These are phyloP conservation scores for Caryopteris hybrid DNA, from an alignment of 305 asterid species.

Conservation along the genomic window DNA sequence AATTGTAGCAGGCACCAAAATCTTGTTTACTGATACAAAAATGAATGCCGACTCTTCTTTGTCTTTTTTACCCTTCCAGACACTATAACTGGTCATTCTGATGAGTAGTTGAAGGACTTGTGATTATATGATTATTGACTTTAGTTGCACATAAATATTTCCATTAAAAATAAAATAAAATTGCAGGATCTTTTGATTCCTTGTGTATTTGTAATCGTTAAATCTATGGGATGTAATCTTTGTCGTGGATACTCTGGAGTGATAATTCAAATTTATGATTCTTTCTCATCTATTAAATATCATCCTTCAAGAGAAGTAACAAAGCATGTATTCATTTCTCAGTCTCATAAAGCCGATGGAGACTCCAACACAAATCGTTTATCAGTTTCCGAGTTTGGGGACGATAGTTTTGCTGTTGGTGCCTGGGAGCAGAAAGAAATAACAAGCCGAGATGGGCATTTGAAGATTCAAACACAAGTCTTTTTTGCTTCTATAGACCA, in stretches of 20 bases:
- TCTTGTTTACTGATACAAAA: not conserved
- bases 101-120: constrained; percentile 4
- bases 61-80: not conserved
- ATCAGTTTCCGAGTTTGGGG: constrained; percentile 87
- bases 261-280: not conserved
- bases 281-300: not conserved
- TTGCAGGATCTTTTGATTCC: no score
- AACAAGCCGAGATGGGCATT: constrained; percentile 76
- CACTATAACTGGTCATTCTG: not conserved
- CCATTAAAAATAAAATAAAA: not conserved
- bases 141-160: not conserved
- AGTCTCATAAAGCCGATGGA: constrained; percentile 71
- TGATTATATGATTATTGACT: not conserved
- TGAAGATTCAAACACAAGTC: constrained; percentile 71
- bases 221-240: not conserved
- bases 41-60: not conserved
- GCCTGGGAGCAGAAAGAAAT: constrained; percentile 87
- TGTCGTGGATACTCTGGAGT: not conserved
- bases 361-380: constrained; percentile 48
- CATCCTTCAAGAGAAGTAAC: constrained; percentile 12
- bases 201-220: not conserved
- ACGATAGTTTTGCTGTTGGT: constrained; percentile 84
- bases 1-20: not conserved
- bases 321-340: constrained; percentile 20
- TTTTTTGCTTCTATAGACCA: constrained; percentile 98